Percentiles rank a stretch among this genome's conserved stretches.
Evolutionary conservation across 164 flowering plant genomes (phyloP).

Genomic region (Amborella trichopoda): DNA sequence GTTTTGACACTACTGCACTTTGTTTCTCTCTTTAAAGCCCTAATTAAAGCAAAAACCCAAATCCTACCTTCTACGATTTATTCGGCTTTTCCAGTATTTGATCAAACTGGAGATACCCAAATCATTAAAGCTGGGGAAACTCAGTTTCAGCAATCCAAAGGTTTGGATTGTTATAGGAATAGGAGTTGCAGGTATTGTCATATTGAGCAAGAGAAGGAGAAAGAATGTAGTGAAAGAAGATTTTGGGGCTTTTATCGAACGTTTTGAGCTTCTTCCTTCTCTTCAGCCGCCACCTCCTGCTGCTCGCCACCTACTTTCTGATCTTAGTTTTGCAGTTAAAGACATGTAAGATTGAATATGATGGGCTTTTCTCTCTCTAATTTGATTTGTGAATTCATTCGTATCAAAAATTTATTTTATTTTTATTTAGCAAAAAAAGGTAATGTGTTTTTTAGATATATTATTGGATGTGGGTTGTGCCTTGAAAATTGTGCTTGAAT

Average conservation of each 20-base stretch:
- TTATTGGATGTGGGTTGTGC: no score
- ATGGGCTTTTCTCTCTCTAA: not conserved
- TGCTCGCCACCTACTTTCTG: conserved; percentile 46
- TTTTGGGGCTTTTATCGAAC: conserved; percentile 72
- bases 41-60: no score
- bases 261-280: conserved; percentile 59
- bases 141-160: conserved; percentile 24
- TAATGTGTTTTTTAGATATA: no score
- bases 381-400: not conserved
- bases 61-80: no score
- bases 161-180: conserved; percentile 74
- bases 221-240: conserved; percentile 24
- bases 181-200: conserved; percentile 52
- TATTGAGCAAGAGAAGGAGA: conserved; percentile 35
- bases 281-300: conserved; percentile 95
- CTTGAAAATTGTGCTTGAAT: no score
- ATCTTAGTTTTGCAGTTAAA: conserved; percentile 64
- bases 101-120: no score
- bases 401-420: no score
- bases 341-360: conserved; percentile 39
- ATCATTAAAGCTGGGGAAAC: conserved; percentile 7
- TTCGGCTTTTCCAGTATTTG: no score
- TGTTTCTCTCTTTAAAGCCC: no score
- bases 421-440: no score
- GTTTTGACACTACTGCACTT: no score